These are phyloP conservation scores for Mortierella sp. DNA, from an alignment of 371 early-diverging fungal genomes.

Conservation along the genomic window DNA sequence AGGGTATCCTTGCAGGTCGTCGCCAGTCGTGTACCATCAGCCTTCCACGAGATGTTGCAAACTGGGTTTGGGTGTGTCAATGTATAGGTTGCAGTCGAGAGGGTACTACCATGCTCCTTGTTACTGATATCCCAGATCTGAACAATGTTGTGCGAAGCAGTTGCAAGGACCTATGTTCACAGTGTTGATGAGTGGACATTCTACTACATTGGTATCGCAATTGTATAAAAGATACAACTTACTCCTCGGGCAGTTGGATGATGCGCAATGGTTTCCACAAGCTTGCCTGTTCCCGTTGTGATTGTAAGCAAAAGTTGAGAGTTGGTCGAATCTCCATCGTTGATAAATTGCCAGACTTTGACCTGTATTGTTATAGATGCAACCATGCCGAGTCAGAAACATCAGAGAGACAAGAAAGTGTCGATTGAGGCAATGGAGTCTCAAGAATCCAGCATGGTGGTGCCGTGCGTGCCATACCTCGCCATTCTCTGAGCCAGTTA, in stretches of 20 bases:
- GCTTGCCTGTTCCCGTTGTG: slow-evolving; percentile 51
- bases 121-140: slow-evolving; percentile 76
- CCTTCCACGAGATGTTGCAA: slow-evolving; percentile 69
- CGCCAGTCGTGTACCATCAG: slow-evolving; percentile 69
- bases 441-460: background rate
- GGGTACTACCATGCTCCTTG: slow-evolving; percentile 50
- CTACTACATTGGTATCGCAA: background rate
- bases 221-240: too few species aligned
- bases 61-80: slow-evolving; percentile 53
- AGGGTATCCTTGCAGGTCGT: slow-evolving; percentile 64
- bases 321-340: slow-evolving; percentile 5
- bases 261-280: slow-evolving; percentile 61
- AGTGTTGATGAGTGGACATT: too few species aligned
- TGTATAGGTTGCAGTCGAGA: slow-evolving; percentile 19
- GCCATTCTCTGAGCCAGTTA: slow-evolving; percentile 67
- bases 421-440: background rate
- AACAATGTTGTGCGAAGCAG: slow-evolving; percentile 61
- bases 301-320: slow-evolving; percentile 22
- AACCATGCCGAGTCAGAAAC: background rate
- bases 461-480: slow-evolving; percentile 40
- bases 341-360: slow-evolving; percentile 57
- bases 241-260: slow-evolving; percentile 69
- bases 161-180: slow-evolving; percentile 43
- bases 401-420: background rate
- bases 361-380: slow-evolving; percentile 18